Conservation (phyloP, 441 rosid species). For the Aleurites moluccanus region DNA sequence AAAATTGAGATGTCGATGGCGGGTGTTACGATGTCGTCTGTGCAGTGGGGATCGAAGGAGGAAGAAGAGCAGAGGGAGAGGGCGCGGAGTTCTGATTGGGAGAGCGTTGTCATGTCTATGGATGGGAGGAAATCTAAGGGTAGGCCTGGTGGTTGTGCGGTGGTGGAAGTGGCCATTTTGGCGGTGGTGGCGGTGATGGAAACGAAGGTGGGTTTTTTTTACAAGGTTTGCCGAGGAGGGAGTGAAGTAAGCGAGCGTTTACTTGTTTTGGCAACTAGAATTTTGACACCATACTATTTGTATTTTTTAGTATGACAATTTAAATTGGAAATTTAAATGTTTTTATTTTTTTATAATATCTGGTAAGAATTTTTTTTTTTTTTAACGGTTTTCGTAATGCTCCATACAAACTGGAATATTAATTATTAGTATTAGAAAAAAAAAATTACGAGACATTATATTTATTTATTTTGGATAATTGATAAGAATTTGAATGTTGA, state of each 20-base stretch:
- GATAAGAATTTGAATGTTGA: too few species aligned
- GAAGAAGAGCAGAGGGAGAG: constrained; percentile 51
- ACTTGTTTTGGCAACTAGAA: too few species aligned
- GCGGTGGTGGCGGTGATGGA: constrained; percentile 1
- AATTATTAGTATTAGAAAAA: too few species aligned
- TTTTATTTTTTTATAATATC: too few species aligned
- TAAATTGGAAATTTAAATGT: too few species aligned
- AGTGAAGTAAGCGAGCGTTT: neutral
- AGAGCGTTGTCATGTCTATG: constrained; percentile 52
- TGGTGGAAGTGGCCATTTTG: constrained; percentile 30
- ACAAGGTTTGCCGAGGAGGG: neutral
- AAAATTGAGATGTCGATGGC: constrained; percentile 54
- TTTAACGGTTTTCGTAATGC: too few species aligned
- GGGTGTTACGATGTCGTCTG: constrained; percentile 38
- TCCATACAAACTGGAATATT: too few species aligned
- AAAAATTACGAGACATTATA: too few species aligned
- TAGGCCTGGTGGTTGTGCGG: constrained; percentile 19
- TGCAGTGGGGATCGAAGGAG: constrained; percentile 30
- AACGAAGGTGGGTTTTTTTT: neutral
- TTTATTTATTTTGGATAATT: too few species aligned
- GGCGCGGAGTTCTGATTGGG: constrained; percentile 61
- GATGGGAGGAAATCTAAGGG: constrained; percentile 25
- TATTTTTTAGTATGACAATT: too few species aligned
- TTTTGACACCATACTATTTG: too few species aligned
- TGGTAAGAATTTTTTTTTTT: too few species aligned